These are phyloP conservation scores for Fusarium scirpi DNA, from an alignment of 2,329 filamentous ascomycete species.

Conservation along the genomic window DNA sequence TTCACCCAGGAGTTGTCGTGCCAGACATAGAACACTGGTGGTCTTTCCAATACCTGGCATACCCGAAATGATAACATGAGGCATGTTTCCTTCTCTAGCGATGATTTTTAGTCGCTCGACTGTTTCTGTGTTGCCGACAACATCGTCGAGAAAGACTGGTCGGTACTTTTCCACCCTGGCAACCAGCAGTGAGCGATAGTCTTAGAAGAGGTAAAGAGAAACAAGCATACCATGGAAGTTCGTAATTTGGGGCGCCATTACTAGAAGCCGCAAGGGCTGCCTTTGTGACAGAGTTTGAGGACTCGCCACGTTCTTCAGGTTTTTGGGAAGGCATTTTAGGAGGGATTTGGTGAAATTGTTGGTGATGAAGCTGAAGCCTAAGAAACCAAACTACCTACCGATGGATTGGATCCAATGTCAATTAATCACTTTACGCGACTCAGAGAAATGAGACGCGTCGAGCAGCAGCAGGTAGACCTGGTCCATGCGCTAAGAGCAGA, in stretches of 20 bases:
- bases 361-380: slow-evolving; percentile 36
- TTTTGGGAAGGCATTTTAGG: slow-evolving; percentile 62
- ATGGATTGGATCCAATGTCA: slow-evolving; percentile 4
- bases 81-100: slow-evolving; percentile 98
- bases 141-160: slow-evolving; percentile 92
- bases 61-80: slow-evolving; percentile 98
- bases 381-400: slow-evolving; percentile 12
- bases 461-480: slow-evolving; percentile 21
- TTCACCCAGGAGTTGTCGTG: slow-evolving; percentile 89
- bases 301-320: slow-evolving; percentile 67
- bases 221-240: slow-evolving; percentile 78
- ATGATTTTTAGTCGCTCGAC: slow-evolving; percentile 98
- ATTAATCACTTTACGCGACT: slow-evolving; percentile 56
- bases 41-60: slow-evolving; percentile 99
- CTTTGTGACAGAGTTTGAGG: slow-evolving; percentile 70
- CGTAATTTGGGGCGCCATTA: slow-evolving; percentile 70
- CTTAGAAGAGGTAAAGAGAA: neutral
- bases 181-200: slow-evolving; percentile 40
- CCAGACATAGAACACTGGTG: slow-evolving; percentile 92
- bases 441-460: slow-evolving; percentile 51
- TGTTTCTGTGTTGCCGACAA: slow-evolving; percentile 97
- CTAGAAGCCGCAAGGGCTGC: slow-evolving; percentile 64
- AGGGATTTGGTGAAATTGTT: slow-evolving; percentile 24
- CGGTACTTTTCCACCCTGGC: slow-evolving; percentile 97
- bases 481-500: slow-evolving; percentile 43